A percentile compares a stretch with the other conserved stretches of the same genome.
Conservation (phyloP, 2,329 filamentous ascomycete genomes). For the Fusarium sp. region DNA sequence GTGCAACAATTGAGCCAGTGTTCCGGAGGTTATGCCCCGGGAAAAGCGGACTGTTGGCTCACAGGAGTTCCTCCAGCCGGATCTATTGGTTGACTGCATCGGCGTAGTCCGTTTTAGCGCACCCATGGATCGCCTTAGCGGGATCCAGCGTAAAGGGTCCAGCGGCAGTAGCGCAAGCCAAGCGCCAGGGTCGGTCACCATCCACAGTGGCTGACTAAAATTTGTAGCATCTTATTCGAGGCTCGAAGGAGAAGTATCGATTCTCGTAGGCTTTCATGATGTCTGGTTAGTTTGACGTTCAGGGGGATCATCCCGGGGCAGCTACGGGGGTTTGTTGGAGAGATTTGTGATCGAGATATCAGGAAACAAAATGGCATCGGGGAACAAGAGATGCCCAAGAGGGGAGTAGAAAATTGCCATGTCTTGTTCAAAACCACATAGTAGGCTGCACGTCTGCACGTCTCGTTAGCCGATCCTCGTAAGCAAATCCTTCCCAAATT, state of each 20-base stretch:
- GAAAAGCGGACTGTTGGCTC: background rate
- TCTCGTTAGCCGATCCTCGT: background rate
- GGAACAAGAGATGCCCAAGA: background rate
- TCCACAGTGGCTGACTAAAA: conserved; percentile 14
- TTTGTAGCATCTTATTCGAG: conserved; percentile 14
- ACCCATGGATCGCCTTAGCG: background rate
- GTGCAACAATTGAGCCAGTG: background rate
- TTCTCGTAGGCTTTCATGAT: conserved; percentile 16
- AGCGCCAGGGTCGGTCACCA: background rate
- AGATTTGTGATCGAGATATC: background rate
- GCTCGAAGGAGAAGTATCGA: background rate
- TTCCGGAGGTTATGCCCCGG: conserved; percentile 29
- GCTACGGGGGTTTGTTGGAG: background rate
- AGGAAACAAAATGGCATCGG: background rate
- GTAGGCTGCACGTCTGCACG: background rate
- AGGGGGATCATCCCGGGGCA: conserved; percentile 27
- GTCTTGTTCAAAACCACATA: background rate
- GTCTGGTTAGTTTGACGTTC: conserved; percentile 1
- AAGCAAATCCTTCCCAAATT: background rate
- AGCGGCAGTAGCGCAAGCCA: conserved; percentile 23
- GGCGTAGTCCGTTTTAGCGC: conserved; percentile 2
- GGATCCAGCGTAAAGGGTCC: conserved; percentile 29
- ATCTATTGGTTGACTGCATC: background rate
- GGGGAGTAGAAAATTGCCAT: background rate
- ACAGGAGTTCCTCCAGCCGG: background rate